These are phyloP conservation scores for Agapanthus africanus DNA, from an alignment of 106 monocot genomes.

Conservation along the genomic window DNA sequence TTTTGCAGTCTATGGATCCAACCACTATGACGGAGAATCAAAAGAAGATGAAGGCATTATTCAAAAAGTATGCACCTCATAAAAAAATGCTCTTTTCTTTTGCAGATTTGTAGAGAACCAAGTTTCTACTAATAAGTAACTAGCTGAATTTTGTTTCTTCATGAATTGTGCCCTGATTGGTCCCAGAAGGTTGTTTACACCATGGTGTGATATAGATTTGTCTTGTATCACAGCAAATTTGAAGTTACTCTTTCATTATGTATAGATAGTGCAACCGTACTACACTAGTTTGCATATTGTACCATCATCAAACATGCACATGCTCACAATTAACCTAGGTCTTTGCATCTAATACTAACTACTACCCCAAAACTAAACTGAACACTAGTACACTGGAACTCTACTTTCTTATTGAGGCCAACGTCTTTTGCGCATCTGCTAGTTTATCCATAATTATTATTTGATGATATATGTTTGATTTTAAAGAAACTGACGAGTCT, in stretches of 20 bases:
- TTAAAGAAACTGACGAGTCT: neutral
- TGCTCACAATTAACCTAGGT: no score
- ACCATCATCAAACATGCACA: no score
- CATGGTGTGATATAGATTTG: neutral
- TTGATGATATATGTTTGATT: neutral
- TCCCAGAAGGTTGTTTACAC: constrained; percentile 1
- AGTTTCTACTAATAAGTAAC: neutral
- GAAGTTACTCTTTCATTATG: no score
- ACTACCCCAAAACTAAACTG: no score
- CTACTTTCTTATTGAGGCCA: neutral
- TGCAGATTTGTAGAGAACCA: neutral
- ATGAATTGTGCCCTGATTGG: neutral
- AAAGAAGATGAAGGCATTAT: constrained; percentile 23
- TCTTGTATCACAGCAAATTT: neutral
- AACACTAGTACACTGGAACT: no score
- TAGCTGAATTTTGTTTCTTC: neutral
- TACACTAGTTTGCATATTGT: no score
- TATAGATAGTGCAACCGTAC: no score
- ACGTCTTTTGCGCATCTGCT: neutral
- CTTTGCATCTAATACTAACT: no score
- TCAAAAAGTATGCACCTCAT: constrained; percentile 22
- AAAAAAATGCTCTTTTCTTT: neutral
- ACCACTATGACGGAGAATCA: constrained; percentile 20
- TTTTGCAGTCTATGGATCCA: constrained; percentile 25
- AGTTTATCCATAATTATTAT: neutral